Percentiles rank a stretch among this genome's conserved stretches.
These are phyloP conservation scores for Vicia sativa DNA, from an alignment of 306 rosid genomes.

Conservation along the genomic window DNA sequence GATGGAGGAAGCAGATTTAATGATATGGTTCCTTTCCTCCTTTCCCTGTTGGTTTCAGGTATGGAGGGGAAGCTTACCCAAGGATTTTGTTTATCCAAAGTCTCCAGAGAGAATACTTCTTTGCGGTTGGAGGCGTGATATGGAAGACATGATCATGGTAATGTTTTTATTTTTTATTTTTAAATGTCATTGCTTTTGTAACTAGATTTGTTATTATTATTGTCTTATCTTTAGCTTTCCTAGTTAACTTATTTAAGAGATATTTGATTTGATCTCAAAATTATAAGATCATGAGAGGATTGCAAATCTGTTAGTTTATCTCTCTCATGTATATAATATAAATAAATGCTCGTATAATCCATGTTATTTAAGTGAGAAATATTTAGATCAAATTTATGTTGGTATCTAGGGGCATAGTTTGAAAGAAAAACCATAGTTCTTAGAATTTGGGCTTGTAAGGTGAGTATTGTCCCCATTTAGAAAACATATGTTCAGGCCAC, in stretches of 20 bases:
- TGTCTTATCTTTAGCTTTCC: no score
- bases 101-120: conserved; percentile 80
- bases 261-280: no score
- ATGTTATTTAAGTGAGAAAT: background rate
- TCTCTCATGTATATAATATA: background rate
- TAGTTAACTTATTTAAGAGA: no score
- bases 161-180: conserved; percentile 39
- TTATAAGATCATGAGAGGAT: background rate
- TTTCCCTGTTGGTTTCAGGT: conserved; percentile 69
- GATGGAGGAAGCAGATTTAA: conserved; percentile 63
- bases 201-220: no score
- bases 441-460: no score
- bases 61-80: conserved; percentile 91
- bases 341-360: background rate
- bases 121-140: conserved; percentile 97
- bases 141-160: conserved; percentile 98
- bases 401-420: background rate
- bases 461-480: no score
- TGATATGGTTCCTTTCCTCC: conserved; percentile 39
- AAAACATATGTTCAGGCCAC: no score
- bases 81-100: conserved; percentile 71
- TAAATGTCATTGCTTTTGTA: conserved; percentile 13
- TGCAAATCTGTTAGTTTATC: background rate
- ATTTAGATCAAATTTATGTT: background rate
- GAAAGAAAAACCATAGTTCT: no score